Conservation (phyloP, 192 early-diverging fungal species). For the Coemansia sp. region DNA sequence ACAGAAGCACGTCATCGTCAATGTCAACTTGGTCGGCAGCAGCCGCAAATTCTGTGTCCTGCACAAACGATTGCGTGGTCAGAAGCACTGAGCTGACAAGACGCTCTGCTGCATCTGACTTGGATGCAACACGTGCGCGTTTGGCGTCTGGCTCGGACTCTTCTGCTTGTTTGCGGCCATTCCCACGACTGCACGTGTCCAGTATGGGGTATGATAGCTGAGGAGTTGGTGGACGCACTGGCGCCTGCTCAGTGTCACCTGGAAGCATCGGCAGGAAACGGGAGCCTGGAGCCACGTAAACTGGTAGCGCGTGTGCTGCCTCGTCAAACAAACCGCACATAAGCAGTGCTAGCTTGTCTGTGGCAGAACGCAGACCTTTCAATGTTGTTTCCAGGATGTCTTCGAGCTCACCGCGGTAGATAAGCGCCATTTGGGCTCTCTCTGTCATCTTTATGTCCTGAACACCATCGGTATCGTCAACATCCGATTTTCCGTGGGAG, state of each 20-base stretch:
- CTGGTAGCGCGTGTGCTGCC: constrained; percentile 16
- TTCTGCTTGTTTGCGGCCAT: not conserved
- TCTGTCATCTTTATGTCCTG: constrained; percentile 6
- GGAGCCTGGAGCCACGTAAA: constrained; percentile 9
- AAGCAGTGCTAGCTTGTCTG: constrained; percentile 12
- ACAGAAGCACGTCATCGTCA: constrained; percentile 22
- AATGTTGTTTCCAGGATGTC: constrained; percentile 26
- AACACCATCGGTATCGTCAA: not conserved
- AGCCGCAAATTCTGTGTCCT: constrained; percentile 21
- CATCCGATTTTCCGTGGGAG: not conserved
- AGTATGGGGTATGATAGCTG: too few species aligned
- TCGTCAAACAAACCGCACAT: constrained; percentile 7
- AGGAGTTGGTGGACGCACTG: not conserved
- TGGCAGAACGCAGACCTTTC: not conserved
- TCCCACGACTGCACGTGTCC: not conserved
- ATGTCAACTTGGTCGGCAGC: constrained; percentile 35
- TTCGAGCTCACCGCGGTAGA: constrained; percentile 54
- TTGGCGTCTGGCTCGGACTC: not conserved
- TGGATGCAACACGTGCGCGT: not conserved
- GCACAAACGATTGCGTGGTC: constrained; percentile 24
- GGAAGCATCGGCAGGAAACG: not conserved
- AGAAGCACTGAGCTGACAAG: constrained; percentile 23
- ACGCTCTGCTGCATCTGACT: constrained; percentile 5
- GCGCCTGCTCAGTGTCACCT: not conserved
- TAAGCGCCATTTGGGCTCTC: constrained; percentile 51